Conservation (phyloP, 2,329 filamentous ascomycete genomes). For the Tolypocladium nubicola region DNA sequence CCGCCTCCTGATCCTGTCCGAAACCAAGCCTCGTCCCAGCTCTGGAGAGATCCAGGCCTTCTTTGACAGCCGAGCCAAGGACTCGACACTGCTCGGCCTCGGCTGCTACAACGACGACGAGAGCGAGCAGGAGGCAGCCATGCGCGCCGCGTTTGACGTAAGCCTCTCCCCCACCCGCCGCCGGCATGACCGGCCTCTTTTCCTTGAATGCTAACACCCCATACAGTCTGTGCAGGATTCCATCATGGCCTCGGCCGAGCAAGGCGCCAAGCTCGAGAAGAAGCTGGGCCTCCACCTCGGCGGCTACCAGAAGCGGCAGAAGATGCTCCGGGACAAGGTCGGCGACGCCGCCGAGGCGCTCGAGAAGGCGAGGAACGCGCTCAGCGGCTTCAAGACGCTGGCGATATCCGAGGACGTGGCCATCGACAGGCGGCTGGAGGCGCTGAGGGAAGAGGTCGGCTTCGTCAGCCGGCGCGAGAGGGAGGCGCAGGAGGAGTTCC, state of each 20-base stretch:
- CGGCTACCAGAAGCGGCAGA: constrained; percentile 80
- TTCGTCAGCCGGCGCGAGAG: constrained; percentile 74
- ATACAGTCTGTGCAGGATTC: constrained; percentile 57
- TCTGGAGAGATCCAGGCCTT: constrained; percentile 40
- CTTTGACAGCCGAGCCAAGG: constrained; percentile 43
- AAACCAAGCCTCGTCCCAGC: constrained; percentile 43
- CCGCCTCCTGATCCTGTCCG: constrained; percentile 63
- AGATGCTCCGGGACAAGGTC: constrained; percentile 71
- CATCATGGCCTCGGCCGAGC: constrained; percentile 64
- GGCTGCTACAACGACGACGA: constrained; percentile 71
- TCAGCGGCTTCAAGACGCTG: constrained; percentile 65
- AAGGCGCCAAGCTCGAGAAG: constrained; percentile 83
- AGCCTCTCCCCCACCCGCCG: constrained; percentile 17
- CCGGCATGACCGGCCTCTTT: neutral
- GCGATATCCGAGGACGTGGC: constrained; percentile 72
- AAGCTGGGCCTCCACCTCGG: constrained; percentile 80
- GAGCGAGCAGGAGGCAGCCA: constrained; percentile 51
- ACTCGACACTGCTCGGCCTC: constrained; percentile 62
- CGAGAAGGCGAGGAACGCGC: constrained; percentile 59
- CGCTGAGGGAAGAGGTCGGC: constrained; percentile 70
- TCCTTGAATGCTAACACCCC: neutral
- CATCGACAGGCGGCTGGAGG: constrained; percentile 59
- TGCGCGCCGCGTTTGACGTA: constrained; percentile 66
- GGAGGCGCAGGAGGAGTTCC: constrained; percentile 82
- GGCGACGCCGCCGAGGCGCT: constrained; percentile 63